Base-by-base conservation (phyloP, 208 protist genomes). In the Leishmania turanica region DNA sequence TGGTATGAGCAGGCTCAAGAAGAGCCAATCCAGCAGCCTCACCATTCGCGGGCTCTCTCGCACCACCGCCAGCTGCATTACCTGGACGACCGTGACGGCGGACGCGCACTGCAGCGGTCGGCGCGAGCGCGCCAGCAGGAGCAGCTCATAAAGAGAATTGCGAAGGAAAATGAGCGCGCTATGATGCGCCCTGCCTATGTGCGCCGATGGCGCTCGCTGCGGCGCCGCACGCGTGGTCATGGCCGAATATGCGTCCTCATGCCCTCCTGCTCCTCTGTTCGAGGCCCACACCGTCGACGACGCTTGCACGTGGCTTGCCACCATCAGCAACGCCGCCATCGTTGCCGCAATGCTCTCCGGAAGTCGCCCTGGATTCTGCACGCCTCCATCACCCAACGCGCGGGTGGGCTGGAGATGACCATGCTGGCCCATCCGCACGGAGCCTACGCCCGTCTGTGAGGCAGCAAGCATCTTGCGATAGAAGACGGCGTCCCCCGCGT, bases 281-380 rank as follows among this genome's bases (percentile, higher is more conserved):
- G 51, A 53, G 74, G 5, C 40, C 80, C 80, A 84, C 80, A 77
- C 75, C 6, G 6, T 47, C 15, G 80, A 84, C 56, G 74, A 80
- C 19, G 75, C 75, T 66, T 84, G 80, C n/a, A 40, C 54, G 13
- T 77, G 54, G 27, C 53, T 70, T 5, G 65, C 49, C 17, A 84
- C 51, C 75, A 84, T 69, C 45, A 80, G 24, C 17, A 84, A 45
- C 24, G 80, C 75, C 19, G 54, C 15, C 42, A 80, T 65, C 19
- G 64, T 58, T 31, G 80, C 62, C 1, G 80, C 17, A 8, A 64
- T n/a, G 24, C n/a, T 69, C 21, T 71, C 73, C 7, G 49, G 47
- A 47, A 77, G 74, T 13, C 45, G 73, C 0, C 68, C 49, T 7
- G 34, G 3, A 6, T 9, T 4, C 72, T 31, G 51, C 31, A 24